A percentile compares a stretch with the other conserved stretches of the same genome.
These are phyloP conservation scores for Exophiala bonariae DNA, from an alignment of 2,329 filamentous ascomycete species.

Conservation along the genomic window DNA sequence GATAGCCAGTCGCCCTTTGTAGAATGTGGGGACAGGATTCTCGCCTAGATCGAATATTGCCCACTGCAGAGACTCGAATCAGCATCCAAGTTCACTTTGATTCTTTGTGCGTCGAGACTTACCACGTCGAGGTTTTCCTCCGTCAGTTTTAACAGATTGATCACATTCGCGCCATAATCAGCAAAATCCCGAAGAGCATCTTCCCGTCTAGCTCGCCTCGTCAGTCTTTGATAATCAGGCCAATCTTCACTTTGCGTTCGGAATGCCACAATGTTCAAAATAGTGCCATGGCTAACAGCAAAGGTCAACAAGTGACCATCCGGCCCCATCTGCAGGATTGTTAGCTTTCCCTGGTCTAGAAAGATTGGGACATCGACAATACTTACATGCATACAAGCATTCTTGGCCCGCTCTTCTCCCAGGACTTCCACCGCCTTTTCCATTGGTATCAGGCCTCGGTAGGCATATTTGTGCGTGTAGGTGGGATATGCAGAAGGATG, in stretches of 20 bases:
- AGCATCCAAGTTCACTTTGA: too few species aligned
- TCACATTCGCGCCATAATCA: constrained; percentile 25
- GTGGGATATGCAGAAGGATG: constrained; percentile 42
- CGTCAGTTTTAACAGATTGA: constrained; percentile 30
- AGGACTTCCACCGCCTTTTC: constrained; percentile 49
- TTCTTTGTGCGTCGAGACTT: too few species aligned
- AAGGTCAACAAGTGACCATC: constrained; percentile 63
- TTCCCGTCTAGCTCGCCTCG: constrained; percentile 33
- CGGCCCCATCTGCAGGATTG: constrained; percentile 52
- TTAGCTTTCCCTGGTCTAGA: constrained; percentile 4
- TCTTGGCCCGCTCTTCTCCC: constrained; percentile 50
- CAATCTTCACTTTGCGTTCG: constrained; percentile 43
- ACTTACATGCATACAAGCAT: constrained; percentile 39
- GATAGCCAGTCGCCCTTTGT: constrained; percentile 36
- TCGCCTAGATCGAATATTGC: constrained; percentile 42
- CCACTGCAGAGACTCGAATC: constrained; percentile 33
- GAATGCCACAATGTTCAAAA: constrained; percentile 59
- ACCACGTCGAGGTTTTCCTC: constrained; percentile 31
- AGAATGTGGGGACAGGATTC: constrained; percentile 38
- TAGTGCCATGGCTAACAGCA: constrained; percentile 56
- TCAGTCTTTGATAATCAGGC: constrained; percentile 39
- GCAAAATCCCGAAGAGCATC: constrained; percentile 26
- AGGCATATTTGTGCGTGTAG: constrained; percentile 60
- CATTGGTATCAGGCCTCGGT: constrained; percentile 64
- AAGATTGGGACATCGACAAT: not conserved